These are phyloP conservation scores for Nidularia sp. DNA, from an alignment of 768 basidiomycete genomes.

Conservation along the genomic window DNA sequence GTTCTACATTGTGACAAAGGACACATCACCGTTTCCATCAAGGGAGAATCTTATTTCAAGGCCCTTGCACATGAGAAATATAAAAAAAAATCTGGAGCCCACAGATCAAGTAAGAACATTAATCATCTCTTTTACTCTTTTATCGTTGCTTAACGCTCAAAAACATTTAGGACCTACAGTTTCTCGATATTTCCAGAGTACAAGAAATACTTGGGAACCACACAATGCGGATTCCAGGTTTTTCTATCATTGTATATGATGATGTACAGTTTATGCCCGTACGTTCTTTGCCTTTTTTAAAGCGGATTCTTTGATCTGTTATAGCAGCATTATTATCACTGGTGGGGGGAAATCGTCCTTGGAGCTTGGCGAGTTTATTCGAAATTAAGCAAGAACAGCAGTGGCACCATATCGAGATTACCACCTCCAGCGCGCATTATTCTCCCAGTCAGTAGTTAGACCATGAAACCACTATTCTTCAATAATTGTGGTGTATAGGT, in stretches of 20 bases:
- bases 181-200: conserved; percentile 14
- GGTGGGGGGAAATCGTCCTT: not conserved
- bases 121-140: not conserved
- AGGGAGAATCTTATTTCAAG: conserved; percentile 33
- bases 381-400: not conserved
- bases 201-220: conserved; percentile 14
- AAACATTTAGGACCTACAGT: conserved; percentile 20
- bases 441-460: not conserved
- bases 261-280: conserved; percentile 19
- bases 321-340: not conserved
- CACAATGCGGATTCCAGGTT: conserved; percentile 14
- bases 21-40: conserved; percentile 35
- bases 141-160: not conserved
- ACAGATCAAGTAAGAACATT: conserved; percentile 21
- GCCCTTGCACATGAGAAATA: conserved; percentile 12
- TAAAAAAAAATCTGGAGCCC: conserved; percentile 17
- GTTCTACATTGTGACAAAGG: conserved; percentile 54
- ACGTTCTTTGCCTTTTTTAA: not conserved
- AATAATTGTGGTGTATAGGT: not conserved
- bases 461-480: not conserved
- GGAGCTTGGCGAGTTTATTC: not conserved
- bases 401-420: not conserved
- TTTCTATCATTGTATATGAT: conserved; percentile 24
- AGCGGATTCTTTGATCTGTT: too few species aligned
- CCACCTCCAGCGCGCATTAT: not conserved